phyloP scores from a whole-genome alignment of 208 protist genomes.

The Endotrypanum monterogeii region DNA sequence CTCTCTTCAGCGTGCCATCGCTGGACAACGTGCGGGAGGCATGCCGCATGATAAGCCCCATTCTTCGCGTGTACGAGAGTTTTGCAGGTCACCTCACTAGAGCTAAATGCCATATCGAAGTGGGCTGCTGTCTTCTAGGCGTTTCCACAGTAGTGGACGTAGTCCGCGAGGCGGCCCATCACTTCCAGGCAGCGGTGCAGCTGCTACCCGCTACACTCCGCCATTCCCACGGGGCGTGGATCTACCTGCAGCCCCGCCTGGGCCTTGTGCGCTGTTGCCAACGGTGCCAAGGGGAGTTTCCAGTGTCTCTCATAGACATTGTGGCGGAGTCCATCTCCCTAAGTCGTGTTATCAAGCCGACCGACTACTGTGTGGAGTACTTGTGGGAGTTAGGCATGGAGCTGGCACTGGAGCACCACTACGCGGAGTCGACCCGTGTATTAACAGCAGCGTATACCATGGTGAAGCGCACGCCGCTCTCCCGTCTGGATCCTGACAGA shows the following conservation, averaged over 20 bases:
- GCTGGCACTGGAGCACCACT: constrained; percentile 45
- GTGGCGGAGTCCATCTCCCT: constrained; percentile 54
- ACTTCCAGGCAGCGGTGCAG: constrained; percentile 50
- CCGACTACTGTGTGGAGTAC: constrained; percentile 71
- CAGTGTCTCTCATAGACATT: constrained; percentile 36
- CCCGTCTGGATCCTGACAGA: constrained; percentile 38
- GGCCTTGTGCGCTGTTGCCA: constrained; percentile 62
- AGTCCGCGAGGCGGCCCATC: constrained; percentile 39
- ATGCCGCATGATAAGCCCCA: constrained; percentile 29
- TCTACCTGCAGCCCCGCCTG: constrained; percentile 64
- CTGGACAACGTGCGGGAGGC: constrained; percentile 47
- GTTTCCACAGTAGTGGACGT: constrained; percentile 31
- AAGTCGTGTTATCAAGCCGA: constrained; percentile 38
- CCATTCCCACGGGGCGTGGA: constrained; percentile 46
- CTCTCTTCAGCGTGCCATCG: constrained; percentile 40
- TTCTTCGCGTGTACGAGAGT: constrained; percentile 50
- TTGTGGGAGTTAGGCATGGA: constrained; percentile 81
- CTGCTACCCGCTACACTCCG: constrained; percentile 45
- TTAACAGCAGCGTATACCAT: constrained; percentile 47
- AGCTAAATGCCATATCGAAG: constrained; percentile 63
- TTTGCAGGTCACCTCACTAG: constrained; percentile 59
- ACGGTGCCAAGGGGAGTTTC: constrained; percentile 9
- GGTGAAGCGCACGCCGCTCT: constrained; percentile 36
- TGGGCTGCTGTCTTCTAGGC: constrained; percentile 65
- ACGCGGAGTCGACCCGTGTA: constrained; percentile 43